Evolutionary conservation across 495 filamentous ascomycete genomes (phyloP).

Genomic region (Talaromyces proteolyticus): DNA sequence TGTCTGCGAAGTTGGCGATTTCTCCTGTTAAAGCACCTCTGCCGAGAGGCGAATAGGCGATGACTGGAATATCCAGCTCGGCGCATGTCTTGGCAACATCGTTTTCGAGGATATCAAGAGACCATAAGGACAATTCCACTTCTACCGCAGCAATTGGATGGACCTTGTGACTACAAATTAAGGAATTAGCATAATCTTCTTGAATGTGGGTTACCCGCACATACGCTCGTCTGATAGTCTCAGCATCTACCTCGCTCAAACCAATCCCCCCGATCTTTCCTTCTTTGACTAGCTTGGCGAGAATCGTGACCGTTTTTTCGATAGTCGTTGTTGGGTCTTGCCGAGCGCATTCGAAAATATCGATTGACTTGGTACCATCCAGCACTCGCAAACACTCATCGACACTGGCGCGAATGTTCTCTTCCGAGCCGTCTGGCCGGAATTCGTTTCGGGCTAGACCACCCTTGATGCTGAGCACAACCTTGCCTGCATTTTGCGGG

Average conservation of each 20-base stretch:
- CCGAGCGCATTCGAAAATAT: slow-evolving; percentile 75
- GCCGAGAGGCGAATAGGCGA: slow-evolving; percentile 60
- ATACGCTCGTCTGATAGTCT: slow-evolving; percentile 67
- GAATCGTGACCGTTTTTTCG: slow-evolving; percentile 48
- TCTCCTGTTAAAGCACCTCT: slow-evolving; percentile 52
- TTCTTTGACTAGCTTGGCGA: slow-evolving; percentile 61
- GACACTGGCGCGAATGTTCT: slow-evolving; percentile 57
- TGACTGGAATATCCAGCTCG: slow-evolving; percentile 63
- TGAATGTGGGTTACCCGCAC: neutral
- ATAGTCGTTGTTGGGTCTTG: slow-evolving; percentile 59
- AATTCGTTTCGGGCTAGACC: slow-evolving; percentile 28
- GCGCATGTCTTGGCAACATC: slow-evolving; percentile 67
- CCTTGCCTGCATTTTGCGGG: slow-evolving; percentile 54
- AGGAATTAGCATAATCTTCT: slow-evolving; percentile 5
- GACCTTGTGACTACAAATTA: slow-evolving; percentile 42
- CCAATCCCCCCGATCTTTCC: slow-evolving; percentile 77
- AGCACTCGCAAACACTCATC: slow-evolving; percentile 54
- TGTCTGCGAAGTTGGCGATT: slow-evolving; percentile 52
- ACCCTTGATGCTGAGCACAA: slow-evolving; percentile 59
- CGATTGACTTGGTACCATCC: slow-evolving; percentile 70
- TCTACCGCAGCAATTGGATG: slow-evolving; percentile 71
- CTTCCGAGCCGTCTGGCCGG: slow-evolving; percentile 51
- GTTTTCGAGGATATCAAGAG: slow-evolving; percentile 64
- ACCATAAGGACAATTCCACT: slow-evolving; percentile 70
- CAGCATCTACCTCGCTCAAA: slow-evolving; percentile 65